Evolutionary conservation across 1,284 basidiomycete genomes (phyloP), one percentile per base, ranked within the genome.

Genomic region (Trichosporon asahii): DNA sequence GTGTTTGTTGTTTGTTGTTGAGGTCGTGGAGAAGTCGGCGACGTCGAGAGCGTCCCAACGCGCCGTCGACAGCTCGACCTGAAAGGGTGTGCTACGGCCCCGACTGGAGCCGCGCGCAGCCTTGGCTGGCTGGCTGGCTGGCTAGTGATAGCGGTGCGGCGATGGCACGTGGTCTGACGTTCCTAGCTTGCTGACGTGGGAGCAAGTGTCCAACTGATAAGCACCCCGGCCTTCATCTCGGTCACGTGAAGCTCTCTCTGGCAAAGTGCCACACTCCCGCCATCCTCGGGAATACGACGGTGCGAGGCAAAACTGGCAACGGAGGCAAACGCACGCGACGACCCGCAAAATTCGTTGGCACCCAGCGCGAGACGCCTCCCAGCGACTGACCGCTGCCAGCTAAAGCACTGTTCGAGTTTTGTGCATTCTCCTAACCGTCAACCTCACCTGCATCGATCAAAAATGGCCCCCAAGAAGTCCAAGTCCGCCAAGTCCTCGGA

Each of bases 401-500:
- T 31, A n/a, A 18, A 9, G 18, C 14, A 2, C 2, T 8, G 9
- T n/a, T 15, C 29, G 18, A 31, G 6, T 33, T 11, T 61, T 18
- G 3, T 61, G 57, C 29, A n/a, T 61, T 21, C 15, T 33, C 21
- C 57, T 27, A 61, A n/a, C 57, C 57, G 57, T 61, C 57, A 61
- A 61, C 57, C 31, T 53, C 49, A 61, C 57, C 31, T 61, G 57
- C 57, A 61, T 61, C 57, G 57, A 61, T 61, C 57, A 61, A 61
- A 61, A 61, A 61, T 61, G 57, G 57, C 57, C 57, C 57, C 57
- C 57, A 61, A 61, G 57, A 95, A 97, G 88, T 91, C 91, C 84
- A 98, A 97, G 88, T 88, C 93, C 65, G 82, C 91, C 81, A 95
- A 95, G 87, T 90, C 89, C 79, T 91, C 90, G 80, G 96, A 98